phyloP scores from a whole-genome alignment of 2,329 filamentous ascomycete species.

The Claviceps pazoutovae region DNA sequence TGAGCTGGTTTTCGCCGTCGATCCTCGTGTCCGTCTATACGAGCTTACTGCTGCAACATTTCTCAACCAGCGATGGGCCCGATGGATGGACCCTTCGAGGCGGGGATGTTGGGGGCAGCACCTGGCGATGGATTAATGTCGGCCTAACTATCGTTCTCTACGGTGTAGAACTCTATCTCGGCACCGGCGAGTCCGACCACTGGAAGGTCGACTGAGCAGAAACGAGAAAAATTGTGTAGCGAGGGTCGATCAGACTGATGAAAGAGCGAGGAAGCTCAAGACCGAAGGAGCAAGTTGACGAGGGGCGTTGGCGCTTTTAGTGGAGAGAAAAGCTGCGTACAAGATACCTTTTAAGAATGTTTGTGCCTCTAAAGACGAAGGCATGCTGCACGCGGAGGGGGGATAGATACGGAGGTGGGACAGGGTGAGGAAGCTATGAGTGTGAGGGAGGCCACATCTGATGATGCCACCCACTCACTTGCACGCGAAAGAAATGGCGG shows the following conservation, averaged over 20 bases:
- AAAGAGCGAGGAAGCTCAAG: background rate
- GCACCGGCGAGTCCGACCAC: conserved; percentile 74
- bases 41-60: conserved; percentile 88
- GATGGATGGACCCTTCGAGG: conserved; percentile 76
- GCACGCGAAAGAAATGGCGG: background rate
- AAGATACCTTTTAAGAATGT: background rate
- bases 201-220: conserved; percentile 77
- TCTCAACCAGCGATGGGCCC: conserved; percentile 59
- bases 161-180: conserved; percentile 77
- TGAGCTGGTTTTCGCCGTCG: conserved; percentile 89
- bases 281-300: background rate
- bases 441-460: background rate
- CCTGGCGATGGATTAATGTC: conserved; percentile 90
- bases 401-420: no score
- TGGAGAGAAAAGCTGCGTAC: background rate
- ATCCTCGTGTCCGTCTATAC: conserved; percentile 95
- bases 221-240: background rate
- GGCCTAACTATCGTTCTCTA: conserved; percentile 82
- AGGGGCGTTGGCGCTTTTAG: no score
- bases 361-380: background rate
- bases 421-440: background rate
- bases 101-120: conserved; percentile 65
- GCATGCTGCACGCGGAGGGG: background rate
- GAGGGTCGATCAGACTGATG: background rate
- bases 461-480: background rate